These are phyloP conservation scores for Citrus hindsii DNA, from an alignment of 345 rosid genomes.

Conservation along the genomic window DNA sequence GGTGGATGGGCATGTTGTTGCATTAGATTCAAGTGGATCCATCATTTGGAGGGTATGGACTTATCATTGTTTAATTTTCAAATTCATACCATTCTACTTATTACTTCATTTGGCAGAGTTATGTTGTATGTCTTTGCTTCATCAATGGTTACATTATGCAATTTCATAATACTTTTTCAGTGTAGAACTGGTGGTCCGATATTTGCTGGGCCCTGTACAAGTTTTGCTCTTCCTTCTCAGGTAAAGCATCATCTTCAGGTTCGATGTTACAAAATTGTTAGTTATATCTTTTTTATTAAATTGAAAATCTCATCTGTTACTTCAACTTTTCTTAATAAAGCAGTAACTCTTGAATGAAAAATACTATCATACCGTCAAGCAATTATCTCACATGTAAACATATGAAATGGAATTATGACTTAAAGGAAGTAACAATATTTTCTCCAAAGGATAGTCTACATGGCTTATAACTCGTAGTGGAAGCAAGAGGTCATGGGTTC, in stretches of 20 bases:
- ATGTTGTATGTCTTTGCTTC: background rate
- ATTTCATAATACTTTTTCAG: conserved; percentile 30
- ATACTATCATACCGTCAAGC: background rate
- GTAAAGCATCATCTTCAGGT: conserved; percentile 30
- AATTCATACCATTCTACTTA: background rate
- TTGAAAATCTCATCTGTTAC: background rate
- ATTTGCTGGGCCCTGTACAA: conserved; percentile 80
- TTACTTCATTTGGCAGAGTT: background rate
- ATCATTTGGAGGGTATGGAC: conserved; percentile 70
- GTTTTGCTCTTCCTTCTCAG: conserved; percentile 73
- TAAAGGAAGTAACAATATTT: background rate
- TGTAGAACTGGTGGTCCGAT: conserved; percentile 73
- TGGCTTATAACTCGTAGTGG: no score
- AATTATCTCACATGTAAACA: background rate
- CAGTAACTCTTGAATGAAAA: background rate
- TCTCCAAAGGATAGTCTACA: no score
- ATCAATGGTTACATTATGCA: background rate
- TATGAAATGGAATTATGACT: background rate
- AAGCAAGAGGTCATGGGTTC: no score
- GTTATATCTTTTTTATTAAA: background rate
- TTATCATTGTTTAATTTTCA: background rate
- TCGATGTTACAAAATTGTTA: background rate
- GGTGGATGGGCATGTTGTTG: conserved; percentile 79
- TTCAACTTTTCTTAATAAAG: background rate
- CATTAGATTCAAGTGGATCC: conserved; percentile 55